phyloP scores from a whole-genome alignment of 495 filamentous ascomycete genomes.

The Tirmania nivea region DNA sequence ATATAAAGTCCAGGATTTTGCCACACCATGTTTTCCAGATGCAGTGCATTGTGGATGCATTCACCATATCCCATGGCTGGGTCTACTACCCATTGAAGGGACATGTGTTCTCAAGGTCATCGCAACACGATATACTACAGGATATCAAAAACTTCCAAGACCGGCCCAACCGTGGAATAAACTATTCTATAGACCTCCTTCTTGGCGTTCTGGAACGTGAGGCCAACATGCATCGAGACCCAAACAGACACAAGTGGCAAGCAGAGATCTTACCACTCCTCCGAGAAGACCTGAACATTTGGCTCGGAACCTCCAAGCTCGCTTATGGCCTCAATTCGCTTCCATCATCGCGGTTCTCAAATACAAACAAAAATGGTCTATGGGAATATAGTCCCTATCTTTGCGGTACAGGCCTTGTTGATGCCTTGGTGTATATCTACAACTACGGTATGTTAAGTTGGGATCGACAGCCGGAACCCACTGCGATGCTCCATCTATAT shows the following conservation, averaged over 20 bases:
- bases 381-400: constrained; percentile 32
- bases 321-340: constrained; percentile 18
- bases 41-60: constrained; percentile 28
- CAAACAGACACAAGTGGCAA: constrained; percentile 11
- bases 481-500: constrained; percentile 24
- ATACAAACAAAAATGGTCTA: constrained; percentile 25
- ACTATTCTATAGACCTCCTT: constrained; percentile 13
- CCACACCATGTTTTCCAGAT: constrained; percentile 28
- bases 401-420: constrained; percentile 26
- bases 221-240: constrained; percentile 15
- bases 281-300: constrained; percentile 21
- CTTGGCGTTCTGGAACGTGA: constrained; percentile 17
- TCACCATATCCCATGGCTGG: constrained; percentile 25
- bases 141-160: constrained; percentile 28
- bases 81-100: constrained; percentile 16
- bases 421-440: constrained; percentile 23
- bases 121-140: constrained; percentile 20
- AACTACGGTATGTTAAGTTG: constrained; percentile 18
- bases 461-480: constrained; percentile 20
- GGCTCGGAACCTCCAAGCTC: constrained; percentile 26
- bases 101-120: constrained; percentile 17
- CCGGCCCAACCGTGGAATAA: constrained; percentile 15
- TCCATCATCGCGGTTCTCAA: constrained; percentile 26
- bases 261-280: constrained; percentile 11
- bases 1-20: constrained; percentile 23